Base-by-base conservation (phyloP, 345 rosid genomes). In the Murraya koenigii region DNA sequence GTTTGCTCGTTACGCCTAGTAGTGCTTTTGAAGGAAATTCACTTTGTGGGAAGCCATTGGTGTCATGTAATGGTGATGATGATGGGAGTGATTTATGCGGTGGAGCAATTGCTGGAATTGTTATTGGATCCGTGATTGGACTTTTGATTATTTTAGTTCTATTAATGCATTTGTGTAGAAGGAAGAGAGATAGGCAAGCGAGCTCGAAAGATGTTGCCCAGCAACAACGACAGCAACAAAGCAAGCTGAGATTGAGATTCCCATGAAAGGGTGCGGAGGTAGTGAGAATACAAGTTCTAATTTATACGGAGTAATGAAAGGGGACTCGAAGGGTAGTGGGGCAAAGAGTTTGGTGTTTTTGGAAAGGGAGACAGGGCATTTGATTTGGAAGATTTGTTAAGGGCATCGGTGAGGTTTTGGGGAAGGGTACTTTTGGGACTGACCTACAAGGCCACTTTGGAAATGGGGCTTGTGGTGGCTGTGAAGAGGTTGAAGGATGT, bases 401-500 rank as follows among this genome's bases (percentile, higher is more conserved):
- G 88, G 85, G 98, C 99, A 23, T 94, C 99, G 0, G 98, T 1
- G 97, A 91, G 81, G 99, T 96, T 6, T 88, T 96, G 81, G 99
- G 99, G 73, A 96, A 92, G 77, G 99, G 98, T 61, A 90, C 94
- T 7, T 87, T 89, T 2, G 99, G 99, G 56, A 93, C 98, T 1
- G 88, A n/a, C 97, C 4, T 96, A 96, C 14, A 94, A 94, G 86
- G 99, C 99, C 3, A 88, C 92, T 15, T 82, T 94, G 54, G 97
- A 87, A 32, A 70, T 78, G 20, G 98, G 97, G n/a, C 61, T 86
- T 62, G 78, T 85, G 61, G 92, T 96, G 52, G 96, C 95, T 11
- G 98, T 96, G 82, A 96, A 96, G 89, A 90, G 99, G 76, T 63
- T 94, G 85, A 91, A 86, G 86, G 98, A 96, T 82, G 94, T 92